Evolutionary conservation across 192 early-diverging fungal genomes (phyloP), one percentile per base, ranked within the genome.

Genomic region (Chytriomyces sp.): DNA sequence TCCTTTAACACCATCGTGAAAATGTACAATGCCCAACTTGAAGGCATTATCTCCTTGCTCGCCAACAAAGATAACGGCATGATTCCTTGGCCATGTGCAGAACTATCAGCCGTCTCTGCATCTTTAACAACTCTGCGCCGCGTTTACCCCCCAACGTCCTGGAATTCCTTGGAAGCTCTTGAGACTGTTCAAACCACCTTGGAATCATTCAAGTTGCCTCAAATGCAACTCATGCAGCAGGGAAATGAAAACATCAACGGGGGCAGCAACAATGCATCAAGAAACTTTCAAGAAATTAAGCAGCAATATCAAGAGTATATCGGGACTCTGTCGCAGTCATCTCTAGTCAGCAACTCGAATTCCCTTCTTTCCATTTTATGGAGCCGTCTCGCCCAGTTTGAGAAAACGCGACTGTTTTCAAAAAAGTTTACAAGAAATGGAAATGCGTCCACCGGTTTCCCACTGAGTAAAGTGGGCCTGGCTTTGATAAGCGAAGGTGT

Each of bases 1-100:
- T 68, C 75, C 18, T 77, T 62, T 45, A 77, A 77, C 65, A 44
- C 47, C 0, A 43, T 77, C 6, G 46, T 69, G 18, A 57, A 69
- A 5, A 61, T 77, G 18, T 45, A 69, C 20, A 77, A 77, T 28
- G 11, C 23, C 7, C 76, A 69, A 53, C 13, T 77, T 6, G 50
- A 77, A 7, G 46, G 45, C 5, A 44, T 77, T 13, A 10, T 11
- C 11, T 44, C 9, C 16, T 6, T 77, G 7, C 61, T 77, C n/a
- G 26, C 74, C 5, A 24, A 48, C 5, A 16, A 6, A 62, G 60
- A 50, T 10, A 57, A 18, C 67, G 65, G n/a, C 18, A 11, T 10
- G n/a, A 45, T 67, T 23, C 13, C 67, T 35, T 77, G 7, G 13
- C 76, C 76, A n/a, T 9, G 23, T 6, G 7, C 20, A 13, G 69